Percentiles rank a stretch among this genome's conserved stretches.
Evolutionary conservation across 108 stramenopile species (phyloP).

Genomic region (Skeletonema menzelii): DNA sequence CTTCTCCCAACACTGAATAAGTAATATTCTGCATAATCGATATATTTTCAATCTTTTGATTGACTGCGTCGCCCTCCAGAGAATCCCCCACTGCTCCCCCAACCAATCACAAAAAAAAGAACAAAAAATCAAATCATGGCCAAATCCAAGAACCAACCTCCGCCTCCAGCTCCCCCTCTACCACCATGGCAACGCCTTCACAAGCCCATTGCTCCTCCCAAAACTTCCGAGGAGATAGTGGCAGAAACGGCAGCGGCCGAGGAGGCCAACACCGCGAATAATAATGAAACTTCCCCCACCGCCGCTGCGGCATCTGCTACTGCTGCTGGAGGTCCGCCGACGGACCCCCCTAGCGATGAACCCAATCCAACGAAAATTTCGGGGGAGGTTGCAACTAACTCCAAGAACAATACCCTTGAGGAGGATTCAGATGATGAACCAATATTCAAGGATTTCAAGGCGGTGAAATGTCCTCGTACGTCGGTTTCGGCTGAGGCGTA

Average conservation of each 20-base stretch:
- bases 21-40: background rate
- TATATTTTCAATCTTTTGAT: background rate
- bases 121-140: background rate
- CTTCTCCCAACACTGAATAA: background rate
- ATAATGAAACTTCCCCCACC: background rate
- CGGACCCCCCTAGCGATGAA: background rate
- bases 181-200: slow-evolving; percentile 1
- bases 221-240: background rate
- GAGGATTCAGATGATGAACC: slow-evolving; percentile 1
- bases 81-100: background rate
- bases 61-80: too few relatives aligned
- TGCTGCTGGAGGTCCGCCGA: background rate
- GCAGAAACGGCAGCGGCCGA: background rate
- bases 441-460: background rate
- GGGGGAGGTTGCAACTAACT: background rate
- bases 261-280: too few relatives aligned
- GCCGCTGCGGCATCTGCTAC: background rate
- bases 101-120: background rate
- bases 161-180: background rate
- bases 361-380: background rate
- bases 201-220: background rate
- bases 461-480: slow-evolving; percentile 16
- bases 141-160: background rate
- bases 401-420: background rate
- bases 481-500: slow-evolving; percentile 18